Evolutionary conservation across 73 alveolate genomes (phyloP).

Genomic region (Paramecium biaurelia): DNA sequence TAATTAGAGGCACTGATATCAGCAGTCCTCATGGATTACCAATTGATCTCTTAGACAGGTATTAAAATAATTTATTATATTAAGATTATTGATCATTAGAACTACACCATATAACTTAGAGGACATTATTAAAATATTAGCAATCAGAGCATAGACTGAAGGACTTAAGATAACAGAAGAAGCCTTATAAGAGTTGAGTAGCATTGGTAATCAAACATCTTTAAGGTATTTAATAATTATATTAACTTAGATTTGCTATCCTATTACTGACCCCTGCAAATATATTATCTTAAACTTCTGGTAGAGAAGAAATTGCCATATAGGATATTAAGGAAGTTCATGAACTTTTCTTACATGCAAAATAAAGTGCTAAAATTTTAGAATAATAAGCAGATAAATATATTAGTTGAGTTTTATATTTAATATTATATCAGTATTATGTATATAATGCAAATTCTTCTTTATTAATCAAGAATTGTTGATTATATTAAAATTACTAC

Average conservation of each 20-base stretch:
- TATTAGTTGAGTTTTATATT: conserved; percentile 76
- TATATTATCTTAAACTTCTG: conserved; percentile 94
- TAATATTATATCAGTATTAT: not conserved
- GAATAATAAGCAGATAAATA: conserved; percentile 96
- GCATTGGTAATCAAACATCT: conserved; percentile 68
- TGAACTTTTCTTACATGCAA: conserved; percentile 96
- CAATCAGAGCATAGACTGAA: conserved; percentile 97
- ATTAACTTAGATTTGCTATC: conserved; percentile 86
- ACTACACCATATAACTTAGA: conserved; percentile 87
- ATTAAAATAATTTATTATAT: not conserved
- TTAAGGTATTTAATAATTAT: conserved; percentile 68
- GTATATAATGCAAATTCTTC: not conserved
- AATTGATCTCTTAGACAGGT: conserved; percentile 96
- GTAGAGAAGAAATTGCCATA: conserved; percentile 83
- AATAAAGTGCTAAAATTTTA: conserved; percentile 93
- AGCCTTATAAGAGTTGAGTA: conserved; percentile 92
- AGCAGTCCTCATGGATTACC: conserved; percentile 99
- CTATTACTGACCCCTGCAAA: conserved; percentile 93
- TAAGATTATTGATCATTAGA: conserved; percentile 95
- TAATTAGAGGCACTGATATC: conserved; percentile 99
- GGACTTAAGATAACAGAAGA: conserved; percentile 94
- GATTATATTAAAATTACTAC: too few species aligned
- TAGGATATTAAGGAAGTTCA: conserved; percentile 90
- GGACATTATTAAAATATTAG: conserved; percentile 95
- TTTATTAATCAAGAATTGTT: not conserved